Conservation (phyloP, 2,329 filamentous ascomycete species). For the Endocalyx cinctus region DNA sequence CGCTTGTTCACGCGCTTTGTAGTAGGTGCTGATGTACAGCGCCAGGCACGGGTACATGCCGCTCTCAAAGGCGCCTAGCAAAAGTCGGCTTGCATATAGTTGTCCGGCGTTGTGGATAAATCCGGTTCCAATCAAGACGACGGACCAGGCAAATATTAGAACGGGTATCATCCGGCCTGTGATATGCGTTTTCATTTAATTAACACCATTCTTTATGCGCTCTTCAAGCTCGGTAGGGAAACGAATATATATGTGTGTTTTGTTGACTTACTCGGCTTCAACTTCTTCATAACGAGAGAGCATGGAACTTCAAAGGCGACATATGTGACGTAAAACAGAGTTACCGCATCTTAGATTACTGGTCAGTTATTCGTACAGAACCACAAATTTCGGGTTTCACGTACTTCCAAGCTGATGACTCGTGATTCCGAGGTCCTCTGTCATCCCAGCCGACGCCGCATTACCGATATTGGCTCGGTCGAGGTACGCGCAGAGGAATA, state of each 20-base stretch:
- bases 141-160: conserved; percentile 32
- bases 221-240: conserved; percentile 54
- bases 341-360: conserved; percentile 63
- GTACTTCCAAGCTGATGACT: too few relatives aligned
- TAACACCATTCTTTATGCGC: conserved; percentile 54
- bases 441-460: conserved; percentile 60
- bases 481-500: conserved; percentile 61
- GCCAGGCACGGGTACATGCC: conserved; percentile 64
- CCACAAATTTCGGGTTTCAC: too few relatives aligned
- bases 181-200: conserved; percentile 52
- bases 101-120: conserved; percentile 20
- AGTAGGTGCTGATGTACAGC: conserved; percentile 60
- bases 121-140: not conserved
- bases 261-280: conserved; percentile 53
- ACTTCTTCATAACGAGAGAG: conserved; percentile 58
- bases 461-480: conserved; percentile 73
- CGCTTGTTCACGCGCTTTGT: conserved; percentile 55
- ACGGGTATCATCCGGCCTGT: conserved; percentile 53
- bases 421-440: conserved; percentile 52
- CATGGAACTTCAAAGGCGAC: conserved; percentile 60
- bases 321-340: conserved; percentile 63
- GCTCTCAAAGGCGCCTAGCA: too few relatives aligned
- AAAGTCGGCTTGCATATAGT: too few relatives aligned
- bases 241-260: too few relatives aligned
- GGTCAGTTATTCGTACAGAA: too few relatives aligned